Conservation (phyloP, 2,329 filamentous ascomycete genomes). For the Ascomycota sp. region DNA sequence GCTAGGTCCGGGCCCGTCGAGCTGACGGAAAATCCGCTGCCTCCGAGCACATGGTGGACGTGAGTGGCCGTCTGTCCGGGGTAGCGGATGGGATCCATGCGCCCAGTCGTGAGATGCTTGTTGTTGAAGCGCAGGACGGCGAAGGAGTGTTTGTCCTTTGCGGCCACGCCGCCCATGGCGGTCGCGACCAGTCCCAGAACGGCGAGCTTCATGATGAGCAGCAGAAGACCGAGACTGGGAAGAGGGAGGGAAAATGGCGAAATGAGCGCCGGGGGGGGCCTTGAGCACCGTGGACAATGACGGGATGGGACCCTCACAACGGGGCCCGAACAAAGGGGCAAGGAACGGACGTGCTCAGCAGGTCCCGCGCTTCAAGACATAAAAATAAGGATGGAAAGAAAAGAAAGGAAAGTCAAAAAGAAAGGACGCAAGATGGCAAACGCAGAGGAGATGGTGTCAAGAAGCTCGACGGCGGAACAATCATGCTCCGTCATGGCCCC, state of each 20-base stretch:
- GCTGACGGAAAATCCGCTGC: slow-evolving; percentile 42
- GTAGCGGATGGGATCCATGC: slow-evolving; percentile 46
- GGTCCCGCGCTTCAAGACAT: slow-evolving; percentile 8
- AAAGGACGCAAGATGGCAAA: not conserved
- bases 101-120: slow-evolving; percentile 38
- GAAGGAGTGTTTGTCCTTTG: slow-evolving; percentile 31
- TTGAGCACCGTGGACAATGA: too few relatives aligned
- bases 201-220: slow-evolving; percentile 14
- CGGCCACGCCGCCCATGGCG: slow-evolving; percentile 16
- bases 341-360: slow-evolving; percentile 17
- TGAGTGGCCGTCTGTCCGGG: slow-evolving; percentile 39
- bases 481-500: not conserved
- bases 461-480: not conserved
- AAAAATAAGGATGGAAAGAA: slow-evolving; percentile 6
- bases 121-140: slow-evolving; percentile 55
- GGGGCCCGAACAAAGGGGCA: too few relatives aligned
- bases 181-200: slow-evolving; percentile 16
- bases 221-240: not conserved
- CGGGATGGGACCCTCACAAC: too few relatives aligned
- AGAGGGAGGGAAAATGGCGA: not conserved
- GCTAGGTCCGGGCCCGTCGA: slow-evolving; percentile 39
- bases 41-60: slow-evolving; percentile 52
- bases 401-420: not conserved
- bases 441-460: not conserved
- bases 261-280: too few relatives aligned